Percentiles rank a stretch among this genome's conserved stretches.
These are phyloP conservation scores for Lipomyces anomalus DNA, from an alignment of 805 yeast genomes.

Conservation along the genomic window DNA sequence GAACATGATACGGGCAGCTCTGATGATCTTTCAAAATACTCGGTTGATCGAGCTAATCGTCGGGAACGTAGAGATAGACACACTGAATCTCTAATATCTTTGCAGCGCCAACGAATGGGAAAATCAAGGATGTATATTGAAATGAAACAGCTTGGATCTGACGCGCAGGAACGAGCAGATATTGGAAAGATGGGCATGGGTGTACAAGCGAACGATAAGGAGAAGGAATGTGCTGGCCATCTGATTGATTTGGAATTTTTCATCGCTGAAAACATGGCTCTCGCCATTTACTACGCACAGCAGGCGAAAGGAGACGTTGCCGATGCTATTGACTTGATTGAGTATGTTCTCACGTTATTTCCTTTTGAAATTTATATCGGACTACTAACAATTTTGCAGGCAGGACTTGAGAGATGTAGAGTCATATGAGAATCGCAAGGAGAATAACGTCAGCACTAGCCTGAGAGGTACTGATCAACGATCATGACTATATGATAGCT, in stretches of 20 bases:
- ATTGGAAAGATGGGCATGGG: conserved; percentile 18
- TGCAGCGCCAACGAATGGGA: too few species aligned
- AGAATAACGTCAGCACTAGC: too few species aligned
- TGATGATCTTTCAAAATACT: too few species aligned
- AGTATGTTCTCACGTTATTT: conserved; percentile 1
- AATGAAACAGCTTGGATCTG: conserved; percentile 17
- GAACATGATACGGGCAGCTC: too few species aligned
- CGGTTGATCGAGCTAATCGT: too few species aligned
- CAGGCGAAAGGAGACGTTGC: conserved; percentile 20
- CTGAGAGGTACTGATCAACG: too few species aligned
- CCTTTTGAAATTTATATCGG: background rate
- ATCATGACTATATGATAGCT: too few species aligned
- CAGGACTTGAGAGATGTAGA: conserved; percentile 16
- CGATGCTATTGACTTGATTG: conserved; percentile 20
- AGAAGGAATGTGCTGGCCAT: conserved; percentile 15
- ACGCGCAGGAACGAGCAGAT: conserved; percentile 21
- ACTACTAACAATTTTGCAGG: conserved; percentile 4
- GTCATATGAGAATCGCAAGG: conserved; percentile 10
- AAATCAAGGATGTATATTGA: too few species aligned
- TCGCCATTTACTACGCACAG: conserved; percentile 22
- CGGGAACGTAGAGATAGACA: too few species aligned
- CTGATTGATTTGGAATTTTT: conserved; percentile 19
- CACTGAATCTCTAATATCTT: too few species aligned
- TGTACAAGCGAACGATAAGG: conserved; percentile 15
- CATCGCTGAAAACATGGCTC: conserved; percentile 17